Base-by-base conservation (phyloP, 345 rosid species). In the Mercurialis annua region DNA sequence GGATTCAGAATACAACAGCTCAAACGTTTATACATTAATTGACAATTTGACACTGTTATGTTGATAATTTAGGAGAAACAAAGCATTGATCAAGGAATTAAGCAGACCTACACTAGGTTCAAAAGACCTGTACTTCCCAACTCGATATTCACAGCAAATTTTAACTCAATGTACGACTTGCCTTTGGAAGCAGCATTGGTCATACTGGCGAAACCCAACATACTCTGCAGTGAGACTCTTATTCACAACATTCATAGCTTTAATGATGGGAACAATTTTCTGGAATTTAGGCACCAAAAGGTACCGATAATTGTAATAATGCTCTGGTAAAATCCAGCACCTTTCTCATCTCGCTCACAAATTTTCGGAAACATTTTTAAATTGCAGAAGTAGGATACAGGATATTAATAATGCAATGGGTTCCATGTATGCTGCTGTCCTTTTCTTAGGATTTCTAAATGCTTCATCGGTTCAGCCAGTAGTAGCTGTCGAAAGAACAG, bases 261-360 rank as follows among this genome's bases (percentile, higher is more conserved):
- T 86, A 23, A 66, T 84, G 82, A 82, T 84, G 34, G 92, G 92
- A 55, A 82, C 92, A 8, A 84, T 86, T 34, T 86, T 86, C 76
- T 86, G 92, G 92, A 70, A 77, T 51, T 56, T 82, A 21, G 92
- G 92, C 27, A 72, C 87, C 57, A 76, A 64, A 71, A 82, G 86
- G 89, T 86, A 76, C 36, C 10, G 30, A 34, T 10, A 43, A 64
- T 18, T 1, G 5, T 40, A 1, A 1, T 10, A 34, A 23, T 26
- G 1, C 52, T n/a, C 23, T 24, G 24, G n/a, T 43, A 10, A 40
- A 12, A 2, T 11, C 9, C 62, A n/a, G 10, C 20, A 0, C 12
- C 9, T 5, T 23, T 5, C 58, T 17, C 24, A 7, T 16, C 10
- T 15, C 18, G 5, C n/a, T 62, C 43, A 29, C 53, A 56, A 36